phyloP scores from a whole-genome alignment of 108 stramenopile species.

The Tribonema minus region DNA sequence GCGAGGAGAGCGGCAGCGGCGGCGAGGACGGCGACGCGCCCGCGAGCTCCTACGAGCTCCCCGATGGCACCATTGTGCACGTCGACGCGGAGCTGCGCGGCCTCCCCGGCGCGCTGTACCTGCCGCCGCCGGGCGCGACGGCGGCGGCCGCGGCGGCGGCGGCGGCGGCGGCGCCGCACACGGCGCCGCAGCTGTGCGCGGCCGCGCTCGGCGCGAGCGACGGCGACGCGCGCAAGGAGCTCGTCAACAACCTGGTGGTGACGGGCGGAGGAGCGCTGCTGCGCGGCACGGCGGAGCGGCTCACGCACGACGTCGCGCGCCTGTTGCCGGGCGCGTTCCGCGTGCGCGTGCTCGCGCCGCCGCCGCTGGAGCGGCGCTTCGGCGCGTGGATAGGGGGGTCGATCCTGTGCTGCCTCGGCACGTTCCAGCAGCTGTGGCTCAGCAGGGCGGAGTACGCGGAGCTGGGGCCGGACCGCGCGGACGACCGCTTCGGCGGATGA shows the following conservation, averaged over 20 bases:
- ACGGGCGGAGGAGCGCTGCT: slow-evolving; percentile 45
- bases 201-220: slow-evolving; percentile 9
- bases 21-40: too few species aligned
- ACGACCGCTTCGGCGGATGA: too few species aligned
- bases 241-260: slow-evolving; percentile 50
- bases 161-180: neutral
- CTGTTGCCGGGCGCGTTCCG: slow-evolving; percentile 2
- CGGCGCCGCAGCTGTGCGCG: too few species aligned
- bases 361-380: slow-evolving; percentile 44
- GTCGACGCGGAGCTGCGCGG: neutral
- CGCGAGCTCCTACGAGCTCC: too few species aligned
- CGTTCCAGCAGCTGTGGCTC: slow-evolving; percentile 63
- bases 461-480: slow-evolving; percentile 19
- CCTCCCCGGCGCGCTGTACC: too few species aligned
- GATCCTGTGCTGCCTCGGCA: slow-evolving; percentile 54
- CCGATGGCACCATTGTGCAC: slow-evolving; percentile 23
- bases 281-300: slow-evolving; percentile 39
- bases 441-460: slow-evolving; percentile 46
- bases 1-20: too few species aligned
- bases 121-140: slow-evolving; percentile 1
- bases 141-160: neutral
- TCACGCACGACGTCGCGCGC: slow-evolving; percentile 21
- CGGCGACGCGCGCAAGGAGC: slow-evolving; percentile 53
- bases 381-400: slow-evolving; percentile 58
- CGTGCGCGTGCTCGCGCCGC: slow-evolving; percentile 42